A percentile compares a stretch with the other conserved stretches of the same genome.
Evolutionary conservation across 305 asterid species (phyloP).

Genomic region (Stenogyne calaminthoides): DNA sequence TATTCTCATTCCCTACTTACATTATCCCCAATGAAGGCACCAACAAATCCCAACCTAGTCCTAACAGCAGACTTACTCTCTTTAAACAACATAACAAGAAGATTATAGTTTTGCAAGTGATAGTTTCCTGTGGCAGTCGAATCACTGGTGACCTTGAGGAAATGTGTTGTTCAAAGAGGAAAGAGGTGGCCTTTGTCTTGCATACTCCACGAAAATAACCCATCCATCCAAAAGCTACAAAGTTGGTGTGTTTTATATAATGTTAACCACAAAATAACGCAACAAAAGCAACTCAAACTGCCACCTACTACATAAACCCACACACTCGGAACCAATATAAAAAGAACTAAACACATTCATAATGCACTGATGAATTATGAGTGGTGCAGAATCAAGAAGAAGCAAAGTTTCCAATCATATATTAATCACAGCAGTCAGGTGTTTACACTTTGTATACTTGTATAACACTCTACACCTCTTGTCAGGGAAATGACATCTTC

Average conservation of each 20-base stretch:
- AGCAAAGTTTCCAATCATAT: background rate
- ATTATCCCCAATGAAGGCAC: background rate
- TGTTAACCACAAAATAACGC: background rate
- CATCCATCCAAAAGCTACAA: slow-evolving; percentile 66
- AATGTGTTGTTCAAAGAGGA: slow-evolving; percentile 27
- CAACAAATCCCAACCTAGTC: background rate
- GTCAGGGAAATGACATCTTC: background rate
- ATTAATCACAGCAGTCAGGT: no score
- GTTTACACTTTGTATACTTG: background rate
- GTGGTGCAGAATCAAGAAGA: background rate
- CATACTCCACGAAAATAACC: slow-evolving; percentile 70
- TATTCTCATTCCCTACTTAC: no score
- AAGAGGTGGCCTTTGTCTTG: slow-evolving; percentile 54
- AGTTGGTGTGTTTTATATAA: background rate
- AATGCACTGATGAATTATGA: background rate
- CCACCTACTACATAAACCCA: background rate
- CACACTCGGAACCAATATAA: background rate
- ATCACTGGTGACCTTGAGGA: slow-evolving; percentile 15
- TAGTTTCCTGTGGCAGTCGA: no score
- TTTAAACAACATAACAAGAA: background rate
- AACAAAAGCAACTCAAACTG: background rate
- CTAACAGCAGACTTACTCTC: background rate
- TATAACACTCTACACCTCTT: background rate
- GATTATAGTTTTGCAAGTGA: background rate
- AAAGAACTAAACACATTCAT: background rate